Conservation (phyloP, 1,284 basidiomycete genomes). For the Amylostereum areolatum region DNA sequence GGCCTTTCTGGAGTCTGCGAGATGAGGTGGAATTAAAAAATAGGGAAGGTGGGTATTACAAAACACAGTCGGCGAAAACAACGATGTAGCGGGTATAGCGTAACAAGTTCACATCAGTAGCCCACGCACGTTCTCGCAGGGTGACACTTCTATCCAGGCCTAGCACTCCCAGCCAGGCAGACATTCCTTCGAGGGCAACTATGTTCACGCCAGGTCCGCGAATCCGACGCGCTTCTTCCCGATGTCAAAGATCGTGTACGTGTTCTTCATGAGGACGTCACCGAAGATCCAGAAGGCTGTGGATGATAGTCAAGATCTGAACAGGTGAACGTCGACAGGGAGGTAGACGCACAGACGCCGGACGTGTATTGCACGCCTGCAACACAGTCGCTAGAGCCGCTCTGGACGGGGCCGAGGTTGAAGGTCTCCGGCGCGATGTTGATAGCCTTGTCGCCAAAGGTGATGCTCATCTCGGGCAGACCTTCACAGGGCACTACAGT, state of each 20-base stretch:
- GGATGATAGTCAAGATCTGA: slow-evolving; percentile 15
- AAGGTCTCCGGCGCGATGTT: slow-evolving; percentile 9
- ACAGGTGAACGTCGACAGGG: slow-evolving; percentile 22
- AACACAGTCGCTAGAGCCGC: slow-evolving; percentile 14
- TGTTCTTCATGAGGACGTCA: slow-evolving; percentile 23
- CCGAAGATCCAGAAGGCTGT: slow-evolving; percentile 24
- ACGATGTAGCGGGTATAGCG: no score
- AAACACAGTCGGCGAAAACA: no score
- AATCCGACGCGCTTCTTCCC: slow-evolving; percentile 17
- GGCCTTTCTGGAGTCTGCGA: no score
- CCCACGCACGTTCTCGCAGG: no score
- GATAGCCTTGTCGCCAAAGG: slow-evolving; percentile 13
- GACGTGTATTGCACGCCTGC: slow-evolving; percentile 20
- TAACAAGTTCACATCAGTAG: no score
- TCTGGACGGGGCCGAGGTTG: slow-evolving; percentile 11
- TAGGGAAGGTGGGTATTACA: no score
- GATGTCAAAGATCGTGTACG: slow-evolving; percentile 18
- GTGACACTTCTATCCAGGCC: no score
- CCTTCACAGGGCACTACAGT: slow-evolving; percentile 15
- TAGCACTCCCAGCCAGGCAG: no score
- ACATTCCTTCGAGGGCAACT: no score
- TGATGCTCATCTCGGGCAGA: slow-evolving; percentile 13
- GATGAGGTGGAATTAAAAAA: no score
- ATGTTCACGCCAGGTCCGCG: slow-evolving; percentile 15
- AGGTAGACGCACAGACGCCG: slow-evolving; percentile 13